Conservation (phyloP, 2,329 filamentous ascomycete genomes). For the Aureobasidium sp. region DNA sequence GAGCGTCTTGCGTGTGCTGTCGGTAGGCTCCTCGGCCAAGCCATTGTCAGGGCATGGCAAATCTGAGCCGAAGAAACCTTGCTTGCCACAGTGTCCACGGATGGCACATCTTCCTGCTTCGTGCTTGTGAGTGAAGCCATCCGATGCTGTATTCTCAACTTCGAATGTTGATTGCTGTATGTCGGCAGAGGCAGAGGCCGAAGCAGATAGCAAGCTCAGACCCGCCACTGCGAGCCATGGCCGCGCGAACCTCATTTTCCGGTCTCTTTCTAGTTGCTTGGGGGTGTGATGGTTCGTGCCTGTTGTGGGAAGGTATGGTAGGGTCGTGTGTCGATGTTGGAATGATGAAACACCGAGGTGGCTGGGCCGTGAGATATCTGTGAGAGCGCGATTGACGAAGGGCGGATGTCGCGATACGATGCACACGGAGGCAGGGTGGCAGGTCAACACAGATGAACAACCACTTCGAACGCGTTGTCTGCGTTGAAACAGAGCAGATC, state of each 20-base stretch:
- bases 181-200: background rate
- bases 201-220: conserved; percentile 1
- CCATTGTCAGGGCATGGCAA: conserved; percentile 91
- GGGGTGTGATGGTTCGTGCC: background rate
- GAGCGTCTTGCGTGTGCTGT: conserved; percentile 64
- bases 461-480: background rate
- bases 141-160: background rate
- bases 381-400: background rate
- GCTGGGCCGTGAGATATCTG: background rate
- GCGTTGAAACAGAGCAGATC: background rate
- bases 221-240: conserved; percentile 11
- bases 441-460: background rate
- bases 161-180: background rate
- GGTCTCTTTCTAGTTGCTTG: background rate
- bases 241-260: conserved; percentile 3
- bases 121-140: conserved; percentile 46
- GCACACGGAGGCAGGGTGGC: background rate
- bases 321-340: conserved; percentile 1
- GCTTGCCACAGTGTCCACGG: conserved; percentile 82
- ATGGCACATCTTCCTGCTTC: conserved; percentile 86
- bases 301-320: background rate
- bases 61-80: conserved; percentile 80
- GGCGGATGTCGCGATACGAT: background rate
- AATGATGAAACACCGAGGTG: background rate
- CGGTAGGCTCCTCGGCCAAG: conserved; percentile 64